Percentiles rank a stretch among this genome's conserved stretches.
Evolutionary conservation across 352 stramenopile species (phyloP).

Genomic region (Pythium rishiriense): DNA sequence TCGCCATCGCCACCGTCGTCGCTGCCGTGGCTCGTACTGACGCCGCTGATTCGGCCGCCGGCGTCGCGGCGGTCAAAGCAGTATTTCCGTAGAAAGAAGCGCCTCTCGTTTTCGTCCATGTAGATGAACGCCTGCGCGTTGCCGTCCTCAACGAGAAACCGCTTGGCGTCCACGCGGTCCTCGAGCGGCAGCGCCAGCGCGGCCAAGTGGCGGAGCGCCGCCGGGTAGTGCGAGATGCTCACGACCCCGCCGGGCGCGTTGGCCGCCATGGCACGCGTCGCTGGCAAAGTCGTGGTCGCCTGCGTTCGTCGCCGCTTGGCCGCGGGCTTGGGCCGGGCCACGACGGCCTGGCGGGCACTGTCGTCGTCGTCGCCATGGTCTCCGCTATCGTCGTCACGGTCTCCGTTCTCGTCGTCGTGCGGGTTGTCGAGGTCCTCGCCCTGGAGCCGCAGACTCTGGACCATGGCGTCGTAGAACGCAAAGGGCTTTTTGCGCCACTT

Average conservation of each 20-base stretch:
- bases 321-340: neutral
- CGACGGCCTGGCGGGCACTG: too few species aligned
- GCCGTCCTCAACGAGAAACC: constrained; percentile 10
- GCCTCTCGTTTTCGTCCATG: constrained; percentile 2
- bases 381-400: neutral
- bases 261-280: too few species aligned
- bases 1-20: too few species aligned
- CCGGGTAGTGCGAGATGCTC: neutral
- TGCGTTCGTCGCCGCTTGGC: neutral
- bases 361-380: neutral
- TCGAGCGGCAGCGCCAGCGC: constrained; percentile 4
- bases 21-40: too few species aligned
- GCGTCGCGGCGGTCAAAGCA: too few species aligned
- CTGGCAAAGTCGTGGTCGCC: neutral
- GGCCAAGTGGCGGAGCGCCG: neutral
- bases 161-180: constrained; percentile 15
- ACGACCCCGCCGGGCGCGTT: neutral
- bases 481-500: neutral
- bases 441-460: neutral
- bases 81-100: constrained; percentile 9
- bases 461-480: neutral
- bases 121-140: constrained; percentile 13
- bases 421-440: neutral
- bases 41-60: too few species aligned
- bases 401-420: too few species aligned